Percentiles rank a stretch among this genome's conserved stretches.
These are phyloP conservation scores for Ganoderma meredithae DNA, from an alignment of 1,284 basidiomycete species.

Conservation along the genomic window DNA sequence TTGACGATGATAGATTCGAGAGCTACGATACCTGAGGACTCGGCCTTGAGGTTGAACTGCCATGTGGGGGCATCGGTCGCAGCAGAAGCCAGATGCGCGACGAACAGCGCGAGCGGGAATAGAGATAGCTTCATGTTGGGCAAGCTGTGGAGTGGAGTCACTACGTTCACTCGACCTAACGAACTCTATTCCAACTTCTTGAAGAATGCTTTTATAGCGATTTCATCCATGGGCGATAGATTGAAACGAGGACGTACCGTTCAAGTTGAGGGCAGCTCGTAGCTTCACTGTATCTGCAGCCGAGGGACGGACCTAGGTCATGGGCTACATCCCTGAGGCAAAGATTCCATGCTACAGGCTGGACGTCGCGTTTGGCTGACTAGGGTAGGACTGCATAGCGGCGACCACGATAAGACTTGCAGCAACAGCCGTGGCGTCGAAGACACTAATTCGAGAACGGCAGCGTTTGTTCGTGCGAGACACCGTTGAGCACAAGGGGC, in stretches of 20 bases:
- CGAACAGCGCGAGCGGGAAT: not conserved
- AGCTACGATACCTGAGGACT: slow-evolving; percentile 52
- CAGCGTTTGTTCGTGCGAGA: not conserved
- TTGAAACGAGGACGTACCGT: not conserved
- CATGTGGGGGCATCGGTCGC: slow-evolving; percentile 8
- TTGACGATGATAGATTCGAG: slow-evolving; percentile 55
- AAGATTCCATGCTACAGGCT: not conserved
- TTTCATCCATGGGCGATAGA: not conserved
- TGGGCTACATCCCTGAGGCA: not conserved
- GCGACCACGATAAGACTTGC: not conserved
- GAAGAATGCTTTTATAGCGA: no score
- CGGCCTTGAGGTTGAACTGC: slow-evolving; percentile 38
- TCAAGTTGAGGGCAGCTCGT: no score
- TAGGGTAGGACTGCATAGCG: not conserved
- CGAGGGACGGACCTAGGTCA: not conserved
- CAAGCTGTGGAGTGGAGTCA: not conserved
- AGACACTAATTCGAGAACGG: not conserved
- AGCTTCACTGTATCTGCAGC: not conserved
- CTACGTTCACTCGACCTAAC: not conserved
- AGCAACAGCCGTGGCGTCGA: not conserved
- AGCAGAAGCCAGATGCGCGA: slow-evolving; percentile 10
- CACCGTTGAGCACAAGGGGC: not conserved
- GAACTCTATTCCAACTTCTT: no score
- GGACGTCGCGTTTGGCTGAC: not conserved
- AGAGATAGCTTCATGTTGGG: not conserved